phyloP scores from a whole-genome alignment of 1,139 yeast species.

The Pichia sorboxylosa region DNA sequence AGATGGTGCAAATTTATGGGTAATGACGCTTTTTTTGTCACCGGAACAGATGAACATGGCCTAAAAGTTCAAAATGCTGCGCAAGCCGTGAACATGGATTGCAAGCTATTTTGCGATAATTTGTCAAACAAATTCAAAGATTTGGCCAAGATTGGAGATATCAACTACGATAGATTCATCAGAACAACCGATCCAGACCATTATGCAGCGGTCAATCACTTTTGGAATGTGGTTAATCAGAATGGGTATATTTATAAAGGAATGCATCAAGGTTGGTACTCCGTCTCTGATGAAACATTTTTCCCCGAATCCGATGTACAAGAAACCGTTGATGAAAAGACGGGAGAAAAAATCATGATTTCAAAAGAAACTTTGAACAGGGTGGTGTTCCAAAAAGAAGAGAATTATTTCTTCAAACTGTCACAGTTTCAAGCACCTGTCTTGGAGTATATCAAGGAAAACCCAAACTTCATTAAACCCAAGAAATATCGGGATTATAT shows the following conservation, averaged over 20 bases:
- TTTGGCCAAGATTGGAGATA: constrained; percentile 45
- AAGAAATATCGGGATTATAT: constrained; percentile 42
- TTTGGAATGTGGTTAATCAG: constrained; percentile 55
- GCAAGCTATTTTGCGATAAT: constrained; percentile 62
- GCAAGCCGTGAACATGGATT: constrained; percentile 40
- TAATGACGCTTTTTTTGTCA: constrained; percentile 47
- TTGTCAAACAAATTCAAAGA: constrained; percentile 52
- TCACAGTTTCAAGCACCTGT: constrained; percentile 47
- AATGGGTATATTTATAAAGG: constrained; percentile 73
- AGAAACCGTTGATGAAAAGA: constrained; percentile 28
- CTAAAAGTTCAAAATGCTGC: constrained; percentile 75
- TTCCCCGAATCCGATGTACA: constrained; percentile 74
- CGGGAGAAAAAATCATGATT: constrained; percentile 29
- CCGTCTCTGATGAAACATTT: constrained; percentile 88
- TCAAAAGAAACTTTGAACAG: constrained; percentile 69
- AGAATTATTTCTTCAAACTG: constrained; percentile 75
- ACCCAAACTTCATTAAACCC: constrained; percentile 59
- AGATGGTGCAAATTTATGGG: constrained; percentile 55
- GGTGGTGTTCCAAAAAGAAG: constrained; percentile 68
- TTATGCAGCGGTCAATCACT: constrained; percentile 42
- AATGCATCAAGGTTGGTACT: constrained; percentile 87
- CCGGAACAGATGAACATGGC: constrained; percentile 98
- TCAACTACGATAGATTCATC: constrained; percentile 65
- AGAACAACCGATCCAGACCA: constrained; percentile 88
- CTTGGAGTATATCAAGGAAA: constrained; percentile 33